A percentile compares a stretch with the other conserved stretches of the same genome.
These are phyloP conservation scores for Ilyonectria robusta DNA, from an alignment of 2,329 filamentous ascomycete genomes.

Conservation along the genomic window DNA sequence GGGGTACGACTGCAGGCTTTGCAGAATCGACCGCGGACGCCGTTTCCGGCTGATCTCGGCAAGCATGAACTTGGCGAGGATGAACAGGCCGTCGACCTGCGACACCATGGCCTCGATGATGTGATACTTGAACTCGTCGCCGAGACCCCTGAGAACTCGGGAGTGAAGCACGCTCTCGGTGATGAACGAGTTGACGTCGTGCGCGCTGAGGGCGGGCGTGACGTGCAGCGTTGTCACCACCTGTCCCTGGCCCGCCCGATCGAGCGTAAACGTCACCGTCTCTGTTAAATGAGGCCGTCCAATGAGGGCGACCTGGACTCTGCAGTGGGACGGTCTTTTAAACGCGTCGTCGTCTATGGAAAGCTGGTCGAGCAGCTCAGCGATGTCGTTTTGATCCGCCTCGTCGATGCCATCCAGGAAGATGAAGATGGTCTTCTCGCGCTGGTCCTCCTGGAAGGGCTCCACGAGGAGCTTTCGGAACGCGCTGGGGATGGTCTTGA, in stretches of 20 bases:
- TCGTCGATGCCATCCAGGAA: constrained; percentile 64
- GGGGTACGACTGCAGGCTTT: constrained; percentile 61
- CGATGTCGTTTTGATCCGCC: constrained; percentile 55
- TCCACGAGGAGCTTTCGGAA: constrained; percentile 59
- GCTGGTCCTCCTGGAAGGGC: constrained; percentile 53
- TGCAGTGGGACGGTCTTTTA: constrained; percentile 36
- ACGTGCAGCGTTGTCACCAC: constrained; percentile 58
- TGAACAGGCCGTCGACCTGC: constrained; percentile 63
- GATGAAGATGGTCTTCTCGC: constrained; percentile 57
- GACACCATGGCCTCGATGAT: constrained; percentile 57
- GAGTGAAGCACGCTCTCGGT: constrained; percentile 57
- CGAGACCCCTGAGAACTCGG: constrained; percentile 53
- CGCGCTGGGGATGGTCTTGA: constrained; percentile 60
- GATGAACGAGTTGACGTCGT: constrained; percentile 61
- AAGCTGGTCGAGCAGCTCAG: constrained; percentile 55
- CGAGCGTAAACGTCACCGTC: constrained; percentile 52
- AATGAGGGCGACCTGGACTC: constrained; percentile 56
- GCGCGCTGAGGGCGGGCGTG: constrained; percentile 58
- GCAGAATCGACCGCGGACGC: constrained; percentile 60
- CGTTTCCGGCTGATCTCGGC: constrained; percentile 62
- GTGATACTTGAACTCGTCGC: constrained; percentile 52
- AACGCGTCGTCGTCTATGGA: constrained; percentile 44
- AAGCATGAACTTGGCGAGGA: constrained; percentile 65
- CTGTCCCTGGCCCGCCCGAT: constrained; percentile 50
- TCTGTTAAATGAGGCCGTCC: constrained; percentile 61